A percentile compares a stretch with the other conserved stretches of the same genome.
Evolutionary conservation across 1,139 yeast genomes (phyloP).

Genomic region (Geotrichum aggregatum): DNA sequence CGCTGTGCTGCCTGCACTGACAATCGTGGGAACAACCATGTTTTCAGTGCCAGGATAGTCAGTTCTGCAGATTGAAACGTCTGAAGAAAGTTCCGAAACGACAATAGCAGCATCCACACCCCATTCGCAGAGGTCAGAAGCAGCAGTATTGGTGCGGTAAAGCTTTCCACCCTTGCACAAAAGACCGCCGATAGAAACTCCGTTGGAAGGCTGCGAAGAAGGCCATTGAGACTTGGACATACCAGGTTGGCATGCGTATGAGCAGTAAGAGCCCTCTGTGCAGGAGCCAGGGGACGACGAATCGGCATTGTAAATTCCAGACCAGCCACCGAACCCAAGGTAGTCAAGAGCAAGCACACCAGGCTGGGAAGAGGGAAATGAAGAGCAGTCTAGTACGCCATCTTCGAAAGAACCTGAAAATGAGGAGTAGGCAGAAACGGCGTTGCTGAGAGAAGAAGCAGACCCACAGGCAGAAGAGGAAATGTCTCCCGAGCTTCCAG

Average conservation of each 20-base stretch:
- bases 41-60: slow-evolving; percentile 99
- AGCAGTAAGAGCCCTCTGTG: slow-evolving; percentile 86
- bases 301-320: slow-evolving; percentile 61
- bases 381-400: slow-evolving; percentile 69
- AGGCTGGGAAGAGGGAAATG: slow-evolving; percentile 75
- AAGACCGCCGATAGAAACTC: slow-evolving; percentile 90
- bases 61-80: slow-evolving; percentile 89
- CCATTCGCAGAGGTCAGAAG: slow-evolving; percentile 75
- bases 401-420: slow-evolving; percentile 67
- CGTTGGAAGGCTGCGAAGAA: slow-evolving; percentile 70
- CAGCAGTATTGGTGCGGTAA: slow-evolving; percentile 65
- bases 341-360: slow-evolving; percentile 85
- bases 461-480: slow-evolving; percentile 31
- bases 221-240: slow-evolving; percentile 99
- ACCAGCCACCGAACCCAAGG: slow-evolving; percentile 87
- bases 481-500: slow-evolving; percentile 33
- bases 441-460: slow-evolving; percentile 43
- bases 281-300: slow-evolving; percentile 65
- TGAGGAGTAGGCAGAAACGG: slow-evolving; percentile 51
- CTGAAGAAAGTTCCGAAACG: slow-evolving; percentile 56
- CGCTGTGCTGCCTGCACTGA: slow-evolving; percentile 59
- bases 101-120: slow-evolving; percentile 69
- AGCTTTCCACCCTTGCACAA: slow-evolving; percentile 71
- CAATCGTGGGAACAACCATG: slow-evolving; percentile 90
- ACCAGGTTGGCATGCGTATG: slow-evolving; percentile 95